Percentiles rank a stretch among this genome's conserved stretches.
These are phyloP conservation scores for Lentinula lateritia DNA, from an alignment of 768 basidiomycete species.

Conservation along the genomic window DNA sequence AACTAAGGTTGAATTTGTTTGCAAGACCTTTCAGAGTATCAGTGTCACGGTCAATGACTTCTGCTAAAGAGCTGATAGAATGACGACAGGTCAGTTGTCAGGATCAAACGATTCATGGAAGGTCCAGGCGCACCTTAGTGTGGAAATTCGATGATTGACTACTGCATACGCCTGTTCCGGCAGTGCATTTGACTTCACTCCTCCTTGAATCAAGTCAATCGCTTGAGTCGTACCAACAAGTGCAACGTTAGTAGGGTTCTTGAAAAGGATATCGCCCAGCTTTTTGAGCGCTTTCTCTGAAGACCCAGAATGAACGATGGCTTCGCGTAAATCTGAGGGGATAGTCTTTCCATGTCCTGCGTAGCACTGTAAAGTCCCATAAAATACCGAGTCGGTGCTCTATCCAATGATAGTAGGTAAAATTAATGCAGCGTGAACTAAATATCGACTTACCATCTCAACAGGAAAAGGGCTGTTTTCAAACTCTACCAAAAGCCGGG, in stretches of 20 bases:
- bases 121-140: conserved; percentile 26
- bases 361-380: conserved; percentile 42
- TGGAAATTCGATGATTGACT: conserved; percentile 46
- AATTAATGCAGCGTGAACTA: not conserved
- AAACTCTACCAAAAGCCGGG: conserved; percentile 41
- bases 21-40: conserved; percentile 29
- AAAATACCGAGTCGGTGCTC: conserved; percentile 36
- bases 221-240: conserved; percentile 51
- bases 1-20: conserved; percentile 30
- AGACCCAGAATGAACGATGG: conserved; percentile 26
- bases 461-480: conserved; percentile 37
- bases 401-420: conserved; percentile 5
- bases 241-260: conserved; percentile 18
- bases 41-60: conserved; percentile 22
- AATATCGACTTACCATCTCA: conserved; percentile 24
- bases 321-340: conserved; percentile 24
- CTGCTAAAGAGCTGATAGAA: conserved; percentile 27
- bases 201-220: conserved; percentile 41
- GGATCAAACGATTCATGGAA: too few relatives aligned
- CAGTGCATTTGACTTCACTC: conserved; percentile 53
- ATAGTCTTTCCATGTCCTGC: conserved; percentile 42
- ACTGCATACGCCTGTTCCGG: conserved; percentile 47
- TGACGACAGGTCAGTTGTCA: not conserved
- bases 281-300: conserved; percentile 34
- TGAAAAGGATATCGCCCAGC: conserved; percentile 31